Evolutionary conservation across 2,329 filamentous ascomycete genomes (phyloP).

Genomic region (Ophiostoma tasmaniense): DNA sequence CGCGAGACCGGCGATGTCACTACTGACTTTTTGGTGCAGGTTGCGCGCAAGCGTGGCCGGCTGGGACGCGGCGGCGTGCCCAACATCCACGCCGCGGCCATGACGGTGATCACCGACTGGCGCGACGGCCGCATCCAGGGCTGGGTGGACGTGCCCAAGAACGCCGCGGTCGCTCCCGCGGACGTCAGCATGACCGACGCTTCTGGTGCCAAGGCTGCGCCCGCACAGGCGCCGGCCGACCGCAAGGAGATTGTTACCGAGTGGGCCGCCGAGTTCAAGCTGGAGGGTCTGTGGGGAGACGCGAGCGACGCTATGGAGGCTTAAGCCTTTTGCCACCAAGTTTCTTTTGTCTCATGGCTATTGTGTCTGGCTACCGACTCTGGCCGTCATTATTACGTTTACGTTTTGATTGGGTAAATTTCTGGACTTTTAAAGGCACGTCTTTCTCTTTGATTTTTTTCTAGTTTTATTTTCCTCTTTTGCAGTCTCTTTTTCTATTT

Average conservation of each 20-base stretch:
- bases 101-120: slow-evolving; percentile 94
- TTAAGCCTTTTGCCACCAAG: slow-evolving; percentile 25
- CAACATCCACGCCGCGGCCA: slow-evolving; percentile 78
- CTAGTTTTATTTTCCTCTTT: not conserved
- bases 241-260: slow-evolving; percentile 85
- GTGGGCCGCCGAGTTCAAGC: slow-evolving; percentile 90
- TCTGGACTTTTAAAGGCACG: slow-evolving; percentile 7
- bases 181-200: slow-evolving; percentile 16
- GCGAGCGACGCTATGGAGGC: slow-evolving; percentile 44
- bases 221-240: slow-evolving; percentile 39
- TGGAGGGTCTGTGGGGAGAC: slow-evolving; percentile 86
- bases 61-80: slow-evolving; percentile 84
- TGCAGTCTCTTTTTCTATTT: not conserved
- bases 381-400: slow-evolving; percentile 6
- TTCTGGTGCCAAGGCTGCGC: slow-evolving; percentile 18
- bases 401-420: slow-evolving; percentile 3
- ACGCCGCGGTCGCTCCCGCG: slow-evolving; percentile 45
- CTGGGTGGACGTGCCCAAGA: slow-evolving; percentile 70
- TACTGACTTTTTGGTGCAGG: slow-evolving; percentile 88
- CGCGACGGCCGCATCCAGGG: slow-evolving; percentile 90
- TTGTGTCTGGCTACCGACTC: not conserved
- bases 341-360: slow-evolving; percentile 5
- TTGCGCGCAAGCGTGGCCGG: slow-evolving; percentile 84
- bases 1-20: slow-evolving; percentile 61
- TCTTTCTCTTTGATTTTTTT: not conserved